Percentiles rank a stretch among this genome's conserved stretches.
These are phyloP conservation scores for Colletotrichum sp. DNA, from an alignment of 2,329 filamentous ascomycete genomes.

Conservation along the genomic window DNA sequence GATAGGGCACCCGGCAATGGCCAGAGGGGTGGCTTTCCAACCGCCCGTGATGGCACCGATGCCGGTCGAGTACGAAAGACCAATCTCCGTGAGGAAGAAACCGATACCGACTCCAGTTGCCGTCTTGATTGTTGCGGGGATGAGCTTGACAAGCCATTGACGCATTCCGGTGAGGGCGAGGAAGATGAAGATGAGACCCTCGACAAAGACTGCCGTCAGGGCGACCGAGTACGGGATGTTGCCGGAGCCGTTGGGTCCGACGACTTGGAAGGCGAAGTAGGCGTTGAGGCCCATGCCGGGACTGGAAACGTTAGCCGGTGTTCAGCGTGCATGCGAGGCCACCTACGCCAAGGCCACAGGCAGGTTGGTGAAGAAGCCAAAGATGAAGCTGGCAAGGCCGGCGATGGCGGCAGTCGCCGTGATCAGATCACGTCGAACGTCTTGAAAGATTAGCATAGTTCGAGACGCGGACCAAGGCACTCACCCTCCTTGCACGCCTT, in stretches of 20 bases:
- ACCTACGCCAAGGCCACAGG: constrained; percentile 76
- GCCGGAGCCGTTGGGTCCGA: constrained; percentile 63
- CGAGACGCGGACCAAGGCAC: constrained; percentile 11
- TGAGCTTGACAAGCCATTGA: constrained; percentile 72
- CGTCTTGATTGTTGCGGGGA: constrained; percentile 68
- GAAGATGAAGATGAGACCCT: constrained; percentile 68
- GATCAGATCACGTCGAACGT: constrained; percentile 76
- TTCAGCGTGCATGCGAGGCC: neutral
- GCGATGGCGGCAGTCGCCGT: constrained; percentile 84
- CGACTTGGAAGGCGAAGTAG: constrained; percentile 71
- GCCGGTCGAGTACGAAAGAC: constrained; percentile 77
- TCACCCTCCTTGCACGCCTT: constrained; percentile 51
- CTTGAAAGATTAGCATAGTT: constrained; percentile 35
- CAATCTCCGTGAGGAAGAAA: constrained; percentile 67
- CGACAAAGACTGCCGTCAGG: constrained; percentile 67
- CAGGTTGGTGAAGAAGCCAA: constrained; percentile 82
- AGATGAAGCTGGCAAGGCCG: constrained; percentile 75
- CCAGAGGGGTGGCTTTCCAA: constrained; percentile 67
- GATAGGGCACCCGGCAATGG: constrained; percentile 74
- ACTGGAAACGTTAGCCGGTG: constrained; percentile 37
- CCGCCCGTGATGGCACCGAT: constrained; percentile 83
- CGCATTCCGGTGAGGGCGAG: constrained; percentile 71
- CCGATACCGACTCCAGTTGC: constrained; percentile 70
- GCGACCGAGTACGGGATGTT: constrained; percentile 62
- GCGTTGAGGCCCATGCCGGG: constrained; percentile 72